Evolutionary conservation across 2,329 filamentous ascomycete species (phyloP).

Genomic region (Sclerotinia trifoliorum): DNA sequence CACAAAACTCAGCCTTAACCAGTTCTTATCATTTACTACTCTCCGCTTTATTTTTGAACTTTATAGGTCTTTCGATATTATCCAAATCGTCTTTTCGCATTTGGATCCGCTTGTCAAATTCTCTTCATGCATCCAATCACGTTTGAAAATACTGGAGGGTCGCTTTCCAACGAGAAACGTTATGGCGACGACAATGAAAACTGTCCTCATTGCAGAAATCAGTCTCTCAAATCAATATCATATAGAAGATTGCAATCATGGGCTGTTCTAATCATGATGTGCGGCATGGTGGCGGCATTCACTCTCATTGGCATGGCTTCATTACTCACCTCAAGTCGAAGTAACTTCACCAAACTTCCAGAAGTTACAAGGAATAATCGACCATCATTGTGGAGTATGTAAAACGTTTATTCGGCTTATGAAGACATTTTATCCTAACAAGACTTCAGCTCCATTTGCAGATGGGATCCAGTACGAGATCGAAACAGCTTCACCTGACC

Average conservation of each 20-base stretch:
- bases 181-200: neutral
- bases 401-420: neutral
- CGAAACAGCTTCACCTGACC: neutral
- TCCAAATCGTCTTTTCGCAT: neutral
- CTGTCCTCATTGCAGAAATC: slow-evolving; percentile 5
- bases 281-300: neutral
- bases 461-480: slow-evolving; percentile 7
- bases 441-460: slow-evolving; percentile 3
- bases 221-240: neutral
- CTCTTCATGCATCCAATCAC: neutral
- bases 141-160: neutral
- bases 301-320: slow-evolving; percentile 13
- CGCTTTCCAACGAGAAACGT: neutral
- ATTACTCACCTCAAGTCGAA: slow-evolving; percentile 9
- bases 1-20: slow-evolving; percentile 1
- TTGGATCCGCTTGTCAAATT: neutral
- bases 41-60: neutral
- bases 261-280: neutral
- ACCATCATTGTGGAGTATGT: slow-evolving; percentile 15
- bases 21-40: slow-evolving; percentile 9
- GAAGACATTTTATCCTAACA: neutral
- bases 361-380: neutral
- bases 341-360: neutral
- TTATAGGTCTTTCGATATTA: neutral
- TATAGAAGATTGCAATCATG: neutral